Percentiles rank a stretch among this genome's conserved stretches.
These are phyloP conservation scores for Parascedosporium putredinis DNA, from an alignment of 2,329 filamentous ascomycete species.

Conservation along the genomic window DNA sequence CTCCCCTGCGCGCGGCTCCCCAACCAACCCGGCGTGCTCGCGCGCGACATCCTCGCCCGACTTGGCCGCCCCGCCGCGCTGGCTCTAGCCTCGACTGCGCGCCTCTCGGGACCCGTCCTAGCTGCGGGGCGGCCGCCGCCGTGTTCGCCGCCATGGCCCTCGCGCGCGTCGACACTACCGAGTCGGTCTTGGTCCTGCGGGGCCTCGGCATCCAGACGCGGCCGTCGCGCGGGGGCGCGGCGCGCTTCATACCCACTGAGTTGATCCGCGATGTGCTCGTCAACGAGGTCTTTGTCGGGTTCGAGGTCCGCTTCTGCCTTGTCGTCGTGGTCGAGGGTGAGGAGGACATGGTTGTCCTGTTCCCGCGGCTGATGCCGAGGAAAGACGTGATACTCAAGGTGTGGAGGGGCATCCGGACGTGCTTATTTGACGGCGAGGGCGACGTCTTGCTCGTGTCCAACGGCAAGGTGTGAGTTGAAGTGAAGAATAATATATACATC, in stretches of 20 bases:
- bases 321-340: slow-evolving; percentile 85
- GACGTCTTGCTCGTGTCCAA: slow-evolving; percentile 32
- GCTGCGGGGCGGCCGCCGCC: too few relatives aligned
- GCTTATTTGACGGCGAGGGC: slow-evolving; percentile 54
- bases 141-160: slow-evolving; percentile 25
- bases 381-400: slow-evolving; percentile 72
- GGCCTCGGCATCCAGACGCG: slow-evolving; percentile 81
- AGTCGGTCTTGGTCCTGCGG: slow-evolving; percentile 79
- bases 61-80: slow-evolving; percentile 17
- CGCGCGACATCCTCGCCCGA: slow-evolving; percentile 12
- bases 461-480: not conserved
- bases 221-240: slow-evolving; percentile 20
- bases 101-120: slow-evolving; percentile 29
- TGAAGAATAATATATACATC: not conserved
- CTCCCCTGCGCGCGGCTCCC: slow-evolving; percentile 9
- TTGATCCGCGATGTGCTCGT: slow-evolving; percentile 90
- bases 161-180: slow-evolving; percentile 47
- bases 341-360: slow-evolving; percentile 85
- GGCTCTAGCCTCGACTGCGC: slow-evolving; percentile 20
- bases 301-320: slow-evolving; percentile 83
- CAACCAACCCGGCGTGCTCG: slow-evolving; percentile 12
- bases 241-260: slow-evolving; percentile 71
- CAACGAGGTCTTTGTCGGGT: slow-evolving; percentile 88
- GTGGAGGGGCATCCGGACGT: slow-evolving; percentile 76
- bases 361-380: slow-evolving; percentile 68